phyloP scores from a whole-genome alignment of 805 yeast genomes.

The Scheffersomyces stipitis region DNA sequence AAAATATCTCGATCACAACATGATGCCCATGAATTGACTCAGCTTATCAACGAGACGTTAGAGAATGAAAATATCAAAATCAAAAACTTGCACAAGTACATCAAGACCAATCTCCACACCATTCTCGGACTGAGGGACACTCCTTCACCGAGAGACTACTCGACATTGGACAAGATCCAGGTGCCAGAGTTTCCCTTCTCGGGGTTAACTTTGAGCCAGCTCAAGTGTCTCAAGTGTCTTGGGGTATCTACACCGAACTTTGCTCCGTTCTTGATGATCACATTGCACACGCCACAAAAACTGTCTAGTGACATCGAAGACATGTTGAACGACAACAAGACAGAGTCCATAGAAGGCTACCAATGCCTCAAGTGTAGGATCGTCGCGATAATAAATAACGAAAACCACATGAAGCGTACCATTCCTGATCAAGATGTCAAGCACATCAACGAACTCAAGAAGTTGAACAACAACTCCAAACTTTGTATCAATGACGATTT shows the following conservation, averaged over 20 bases:
- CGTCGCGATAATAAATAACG: conserved; percentile 28
- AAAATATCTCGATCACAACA: conserved; percentile 81
- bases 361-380: conserved; percentile 73
- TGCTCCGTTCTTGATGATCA: conserved; percentile 66
- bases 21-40: conserved; percentile 93
- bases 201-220: conserved; percentile 64
- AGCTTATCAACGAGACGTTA: conserved; percentile 74
- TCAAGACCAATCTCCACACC: conserved; percentile 7
- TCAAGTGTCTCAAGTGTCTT: conserved; percentile 70
- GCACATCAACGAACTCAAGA: conserved; percentile 33
- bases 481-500: conserved; percentile 66
- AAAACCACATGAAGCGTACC: conserved; percentile 16
- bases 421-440: conserved; percentile 12
- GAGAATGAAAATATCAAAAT: conserved; percentile 59
- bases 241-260: conserved; percentile 56
- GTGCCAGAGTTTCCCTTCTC: conserved; percentile 72
- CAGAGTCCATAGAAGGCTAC: conserved; percentile 74
- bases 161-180: conserved; percentile 12
- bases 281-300: conserved; percentile 71
- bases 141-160: conserved; percentile 9
- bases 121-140: conserved; percentile 1
- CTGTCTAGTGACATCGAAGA: conserved; percentile 46
- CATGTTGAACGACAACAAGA: conserved; percentile 55
- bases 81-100: conserved; percentile 26
- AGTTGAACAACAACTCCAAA: conserved; percentile 33